Conservation (phyloP, 31 red algal species). For the Asparagopsis taxiformis region DNA sequence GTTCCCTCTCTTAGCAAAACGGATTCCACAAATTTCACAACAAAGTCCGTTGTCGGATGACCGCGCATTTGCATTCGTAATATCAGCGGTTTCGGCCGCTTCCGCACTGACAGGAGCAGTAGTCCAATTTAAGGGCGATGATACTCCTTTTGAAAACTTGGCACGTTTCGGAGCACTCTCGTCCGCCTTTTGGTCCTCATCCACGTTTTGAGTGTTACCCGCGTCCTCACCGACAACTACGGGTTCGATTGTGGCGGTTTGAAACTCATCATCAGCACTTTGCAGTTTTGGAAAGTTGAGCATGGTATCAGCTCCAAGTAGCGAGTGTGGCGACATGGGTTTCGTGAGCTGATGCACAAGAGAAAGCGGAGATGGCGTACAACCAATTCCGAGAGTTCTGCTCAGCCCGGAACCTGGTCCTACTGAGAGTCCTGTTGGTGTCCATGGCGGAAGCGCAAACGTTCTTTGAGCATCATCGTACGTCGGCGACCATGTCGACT, state of each 20-base stretch:
- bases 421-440: slow-evolving; percentile 2
- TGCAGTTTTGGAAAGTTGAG: slow-evolving; percentile 1
- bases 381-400: neutral
- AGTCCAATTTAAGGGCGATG: no score
- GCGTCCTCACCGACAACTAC: slow-evolving; percentile 3
- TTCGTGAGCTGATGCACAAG: slow-evolving; percentile 9
- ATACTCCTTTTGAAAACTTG: no score
- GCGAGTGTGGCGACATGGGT: slow-evolving; percentile 8
- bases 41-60: slow-evolving; percentile 4
- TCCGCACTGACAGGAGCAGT: no score
- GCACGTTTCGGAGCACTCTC: no score
- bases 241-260: neutral
- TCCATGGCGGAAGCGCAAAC: slow-evolving; percentile 12
- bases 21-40: slow-evolving; percentile 46
- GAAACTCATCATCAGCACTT: neutral
- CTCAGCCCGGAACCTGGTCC: slow-evolving; percentile 20
- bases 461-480: slow-evolving; percentile 12
- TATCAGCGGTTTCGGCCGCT: neutral
- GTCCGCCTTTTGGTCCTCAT: no score
- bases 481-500: slow-evolving; percentile 7
- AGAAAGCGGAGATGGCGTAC: slow-evolving; percentile 38
- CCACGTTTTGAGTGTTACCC: neutral
- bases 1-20: slow-evolving; percentile 48
- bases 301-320: neutral
- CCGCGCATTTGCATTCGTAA: neutral